Evolutionary conservation across 257 asterid species (phyloP).

Genomic region (Eustoma russellianum): DNA sequence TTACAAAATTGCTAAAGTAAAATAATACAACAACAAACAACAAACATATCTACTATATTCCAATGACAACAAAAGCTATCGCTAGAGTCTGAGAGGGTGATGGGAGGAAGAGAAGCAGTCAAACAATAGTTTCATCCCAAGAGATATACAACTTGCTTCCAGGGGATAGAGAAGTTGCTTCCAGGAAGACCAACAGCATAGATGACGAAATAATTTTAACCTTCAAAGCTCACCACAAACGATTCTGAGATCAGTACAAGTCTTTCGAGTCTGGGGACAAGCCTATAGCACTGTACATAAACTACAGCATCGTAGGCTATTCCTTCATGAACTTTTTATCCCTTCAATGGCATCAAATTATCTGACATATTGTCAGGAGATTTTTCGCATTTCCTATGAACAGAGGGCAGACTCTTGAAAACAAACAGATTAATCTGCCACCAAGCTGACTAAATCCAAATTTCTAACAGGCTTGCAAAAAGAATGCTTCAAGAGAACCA

Average conservation of each 20-base stretch:
- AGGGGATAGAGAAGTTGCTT: too few relatives aligned
- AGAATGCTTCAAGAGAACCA: constrained; percentile 26
- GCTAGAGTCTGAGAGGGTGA: too few relatives aligned
- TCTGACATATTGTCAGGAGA: constrained; percentile 21
- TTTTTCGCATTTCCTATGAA: constrained; percentile 19
- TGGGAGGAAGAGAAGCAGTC: too few relatives aligned
- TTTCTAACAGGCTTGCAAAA: constrained; percentile 24
- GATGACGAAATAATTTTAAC: background rate
- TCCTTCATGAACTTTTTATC: constrained; percentile 23
- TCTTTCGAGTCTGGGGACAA: constrained; percentile 12
- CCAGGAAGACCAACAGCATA: too few relatives aligned
- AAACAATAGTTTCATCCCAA: too few relatives aligned
- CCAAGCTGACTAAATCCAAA: constrained; percentile 21
- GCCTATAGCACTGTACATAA: constrained; percentile 61
- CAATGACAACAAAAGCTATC: too few relatives aligned
- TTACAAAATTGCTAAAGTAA: background rate
- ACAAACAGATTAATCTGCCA: constrained; percentile 7
- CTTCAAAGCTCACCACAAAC: constrained; percentile 1
- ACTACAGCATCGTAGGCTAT: constrained; percentile 34
- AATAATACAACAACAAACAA: background rate
- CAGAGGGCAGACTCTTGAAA: constrained; percentile 13
- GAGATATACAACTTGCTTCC: too few relatives aligned
- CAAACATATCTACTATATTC: too few relatives aligned
- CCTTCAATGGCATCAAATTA: constrained; percentile 20
- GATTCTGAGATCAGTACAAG: background rate